Evolutionary conservation across 495 filamentous ascomycete species (phyloP).

Genomic region (Parathielavia appendiculata): DNA sequence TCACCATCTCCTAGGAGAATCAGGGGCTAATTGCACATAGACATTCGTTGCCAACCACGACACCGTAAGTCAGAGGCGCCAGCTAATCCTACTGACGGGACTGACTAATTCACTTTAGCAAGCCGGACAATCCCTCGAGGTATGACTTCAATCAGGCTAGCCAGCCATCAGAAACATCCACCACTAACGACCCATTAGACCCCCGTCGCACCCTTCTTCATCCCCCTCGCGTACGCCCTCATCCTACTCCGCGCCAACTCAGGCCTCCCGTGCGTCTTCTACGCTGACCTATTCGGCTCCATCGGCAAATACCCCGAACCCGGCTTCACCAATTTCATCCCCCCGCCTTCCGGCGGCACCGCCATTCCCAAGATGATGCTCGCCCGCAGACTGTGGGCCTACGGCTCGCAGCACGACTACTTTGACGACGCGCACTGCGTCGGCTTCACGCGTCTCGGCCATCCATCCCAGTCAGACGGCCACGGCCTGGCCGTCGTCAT

Average conservation of each 20-base stretch:
- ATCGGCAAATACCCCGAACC: conserved; percentile 41
- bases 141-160: not conserved
- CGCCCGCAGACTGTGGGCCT: conserved; percentile 63
- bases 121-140: conserved; percentile 28
- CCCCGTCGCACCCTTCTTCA: conserved; percentile 52
- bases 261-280: conserved; percentile 70
- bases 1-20: not conserved
- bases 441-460: conserved; percentile 55
- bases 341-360: conserved; percentile 52
- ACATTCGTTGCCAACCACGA: conserved; percentile 55
- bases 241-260: conserved; percentile 61
- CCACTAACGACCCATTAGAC: conserved; percentile 37
- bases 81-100: too few species aligned
- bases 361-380: conserved; percentile 56
- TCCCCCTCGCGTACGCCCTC: conserved; percentile 55
- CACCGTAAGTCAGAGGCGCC: conserved; percentile 42
- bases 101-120: conserved; percentile 24
- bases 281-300: conserved; percentile 72
- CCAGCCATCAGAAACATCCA: too few species aligned
- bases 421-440: conserved; percentile 62
- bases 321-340: conserved; percentile 31
- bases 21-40: not conserved
- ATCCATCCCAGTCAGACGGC: conserved; percentile 25
- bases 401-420: conserved; percentile 66
- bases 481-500: conserved; percentile 57